Evolutionary conservation across 2,329 filamentous ascomycete genomes (phyloP), one percentile per base, ranked within the genome.

Genomic region (Pleomassaria siparia): DNA sequence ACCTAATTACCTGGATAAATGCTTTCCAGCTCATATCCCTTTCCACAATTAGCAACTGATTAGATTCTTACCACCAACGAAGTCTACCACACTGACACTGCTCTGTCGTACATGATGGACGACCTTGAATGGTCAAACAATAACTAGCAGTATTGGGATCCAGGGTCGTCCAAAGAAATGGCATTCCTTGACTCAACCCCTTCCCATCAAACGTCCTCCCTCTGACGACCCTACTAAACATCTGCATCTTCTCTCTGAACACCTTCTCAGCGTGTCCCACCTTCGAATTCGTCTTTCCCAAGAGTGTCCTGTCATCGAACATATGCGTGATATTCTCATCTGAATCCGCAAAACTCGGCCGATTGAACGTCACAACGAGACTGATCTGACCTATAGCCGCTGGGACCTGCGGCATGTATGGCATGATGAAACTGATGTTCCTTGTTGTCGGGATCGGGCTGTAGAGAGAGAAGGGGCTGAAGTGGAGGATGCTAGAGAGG

Each of bases 401-500:
- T 1, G 58, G 53, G 9, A 58, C 51, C 16, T 55, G 58, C 9
- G 68, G 75, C 22, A 77, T 59, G 51, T 64, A 72, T 22, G 66
- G 54, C 22, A 72, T 46, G 28, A 74, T 47, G 39, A 71, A 51
- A 2, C 51, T 64, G 25, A 72, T 56, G 28, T 72, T 71, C 61
- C 79, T 15, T 50, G 40, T 5, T 2, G 35, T 44, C 11, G 46
- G 41, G 10, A 49, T 20, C 2, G 26, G 41, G 10, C 25, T 28
- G 15, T 44, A 49, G 18, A 49, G 20, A 22, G 41, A 21, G 2
- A 36, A 20, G 2, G 42, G 56, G 43, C 9, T 58, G 48, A n/a
- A 73, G 75, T 59, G 79, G 76, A 56, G 78, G 73, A 24, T 72
- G 13, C 30, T 35, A 8, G 25, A 33, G 24, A n/a, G n/a, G n/a